phyloP scores from a whole-genome alignment of 2,329 filamentous ascomycete species.

The Pestalotiopsis sp. region DNA sequence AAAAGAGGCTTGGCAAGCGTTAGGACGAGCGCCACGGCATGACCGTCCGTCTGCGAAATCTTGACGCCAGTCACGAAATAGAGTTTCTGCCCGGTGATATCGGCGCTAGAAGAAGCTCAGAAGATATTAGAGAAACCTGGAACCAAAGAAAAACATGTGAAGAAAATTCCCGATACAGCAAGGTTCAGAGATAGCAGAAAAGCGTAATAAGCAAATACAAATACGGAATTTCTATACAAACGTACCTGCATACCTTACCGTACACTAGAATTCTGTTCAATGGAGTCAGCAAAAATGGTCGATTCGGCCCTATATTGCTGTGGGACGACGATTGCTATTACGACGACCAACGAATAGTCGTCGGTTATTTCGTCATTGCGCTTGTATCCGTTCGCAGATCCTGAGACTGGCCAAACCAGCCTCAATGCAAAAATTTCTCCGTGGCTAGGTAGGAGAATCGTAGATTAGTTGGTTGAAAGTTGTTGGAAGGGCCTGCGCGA shows the following conservation, averaged over 20 bases:
- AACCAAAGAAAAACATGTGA: neutral
- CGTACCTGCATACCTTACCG: neutral
- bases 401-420: neutral
- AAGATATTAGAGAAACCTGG: neutral
- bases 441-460: neutral
- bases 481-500: neutral
- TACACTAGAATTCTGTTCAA: neutral
- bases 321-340: neutral
- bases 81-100: neutral
- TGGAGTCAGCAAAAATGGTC: neutral
- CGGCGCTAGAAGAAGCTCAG: neutral
- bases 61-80: neutral
- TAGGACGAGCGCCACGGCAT: neutral
- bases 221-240: neutral
- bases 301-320: slow-evolving; percentile 1
- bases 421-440: neutral
- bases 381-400: neutral
- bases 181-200: neutral
- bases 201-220: neutral
- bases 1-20: neutral
- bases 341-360: neutral
- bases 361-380: neutral
- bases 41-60: neutral
- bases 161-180: neutral
- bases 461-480: neutral